Percentiles rank a stretch among this genome's conserved stretches.
Evolutionary conservation across 257 asterid genomes (phyloP).

Genomic region (Solanum megistacrolobum): DNA sequence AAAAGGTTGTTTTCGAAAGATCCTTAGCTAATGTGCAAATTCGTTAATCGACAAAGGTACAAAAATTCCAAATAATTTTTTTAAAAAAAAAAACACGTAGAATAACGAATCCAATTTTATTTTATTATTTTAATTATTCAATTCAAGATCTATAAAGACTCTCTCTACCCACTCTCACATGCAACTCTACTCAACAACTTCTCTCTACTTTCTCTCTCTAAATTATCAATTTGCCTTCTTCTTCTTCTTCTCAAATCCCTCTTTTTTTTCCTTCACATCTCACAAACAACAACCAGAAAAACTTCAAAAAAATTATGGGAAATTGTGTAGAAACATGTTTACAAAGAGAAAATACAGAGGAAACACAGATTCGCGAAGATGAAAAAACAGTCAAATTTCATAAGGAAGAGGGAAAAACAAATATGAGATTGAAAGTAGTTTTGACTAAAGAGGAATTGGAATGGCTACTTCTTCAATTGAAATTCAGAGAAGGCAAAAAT

Average conservation of each 20-base stretch:
- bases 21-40: too few species aligned
- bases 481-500: conserved; percentile 24
- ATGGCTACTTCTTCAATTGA: conserved; percentile 40
- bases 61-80: not conserved
- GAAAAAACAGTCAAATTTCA: not conserved
- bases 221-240: not conserved
- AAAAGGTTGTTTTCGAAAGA: not conserved
- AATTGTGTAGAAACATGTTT: conserved; percentile 42
- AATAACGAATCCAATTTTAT: not conserved
- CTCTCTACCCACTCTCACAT: not conserved
- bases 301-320: conserved; percentile 34
- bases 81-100: not conserved
- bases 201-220: not conserved
- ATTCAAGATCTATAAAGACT: not conserved
- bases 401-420: not conserved
- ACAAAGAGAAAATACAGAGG: conserved; percentile 1
- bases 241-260: not conserved
- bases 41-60: not conserved
- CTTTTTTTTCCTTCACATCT: not conserved
- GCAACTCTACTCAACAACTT: not conserved
- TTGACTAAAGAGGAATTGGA: conserved; percentile 60
- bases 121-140: not conserved
- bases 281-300: not conserved
- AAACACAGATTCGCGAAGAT: not conserved
- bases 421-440: conserved; percentile 47